Base-by-base conservation (phyloP, 805 yeast genomes). In the Kuraishia piskuri region DNA sequence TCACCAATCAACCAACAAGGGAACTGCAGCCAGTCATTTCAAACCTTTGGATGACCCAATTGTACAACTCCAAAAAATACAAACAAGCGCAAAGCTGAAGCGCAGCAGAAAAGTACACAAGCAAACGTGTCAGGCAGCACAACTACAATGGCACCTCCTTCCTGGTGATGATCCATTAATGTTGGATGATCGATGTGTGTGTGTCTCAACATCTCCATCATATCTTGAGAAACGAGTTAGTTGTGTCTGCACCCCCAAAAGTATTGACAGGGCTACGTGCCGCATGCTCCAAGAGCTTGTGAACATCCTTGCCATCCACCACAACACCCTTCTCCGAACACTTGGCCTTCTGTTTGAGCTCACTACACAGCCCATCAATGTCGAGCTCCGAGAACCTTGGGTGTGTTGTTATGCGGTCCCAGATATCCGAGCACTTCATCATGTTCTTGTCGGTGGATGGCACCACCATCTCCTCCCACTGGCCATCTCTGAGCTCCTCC, bases 321-420 rank as follows among this genome's bases (percentile, higher is more conserved):
- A 94, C 96, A 31, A 87, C 97, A 19, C 99, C 99, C 53, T 77
- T 73, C 64, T 92, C 97, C 14, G 96, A 86, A 73, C 99, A 94
- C 70, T 90, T 90, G 10, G 98, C 99, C 77, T 92, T 94, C 44
- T 84, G 70, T 69, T 92, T 88, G 65, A 94, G 77, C 71, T 94
- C 99, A 48, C 72, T 66, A 76, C 99, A 94, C 66, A 94, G 77
- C 2, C 96, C 95, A 65, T 92, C 97, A 58, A 94, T 91, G 68
- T 94, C 99, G 52, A 94, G 76, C 55, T 91, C 97, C 4, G 94
- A 83, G 68, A 91, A 94, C 65, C 86, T 82, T 36, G 99, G 98
- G 74, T 94, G 98, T 22, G 94, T 70, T 1, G 97, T 88, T 44
- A 94, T 86, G 63, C 98, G 79, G 68, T 92, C 98, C 99, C 99